Evolutionary conservation across 2,329 filamentous ascomycete species (phyloP).

Genomic region (Lecanosticta acicola): DNA sequence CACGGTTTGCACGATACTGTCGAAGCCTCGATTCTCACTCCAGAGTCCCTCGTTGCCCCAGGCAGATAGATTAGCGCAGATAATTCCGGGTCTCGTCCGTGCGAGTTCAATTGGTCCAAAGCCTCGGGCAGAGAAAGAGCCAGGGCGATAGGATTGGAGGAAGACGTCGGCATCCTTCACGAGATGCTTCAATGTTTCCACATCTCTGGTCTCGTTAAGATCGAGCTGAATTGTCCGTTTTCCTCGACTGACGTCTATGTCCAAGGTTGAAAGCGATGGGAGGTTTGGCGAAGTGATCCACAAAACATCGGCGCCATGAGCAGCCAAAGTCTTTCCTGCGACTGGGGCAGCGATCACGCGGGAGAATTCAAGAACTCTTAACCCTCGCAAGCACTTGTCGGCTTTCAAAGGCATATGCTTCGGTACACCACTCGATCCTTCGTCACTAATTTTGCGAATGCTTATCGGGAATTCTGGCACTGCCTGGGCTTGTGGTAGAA

Average conservation of each 20-base stretch:
- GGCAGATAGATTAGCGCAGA: conserved; percentile 50
- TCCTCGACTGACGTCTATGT: conserved; percentile 26
- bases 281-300: conserved; percentile 28
- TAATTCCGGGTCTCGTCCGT: conserved; percentile 40
- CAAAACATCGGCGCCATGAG: conserved; percentile 29
- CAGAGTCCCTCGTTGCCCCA: conserved; percentile 48
- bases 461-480: conserved; percentile 45
- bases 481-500: conserved; percentile 42
- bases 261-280: conserved; percentile 22
- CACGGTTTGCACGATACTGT: conserved; percentile 52
- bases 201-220: conserved; percentile 26
- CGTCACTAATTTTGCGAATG: conserved; percentile 34
- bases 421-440: conserved; percentile 15
- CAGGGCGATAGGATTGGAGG: conserved; percentile 45
- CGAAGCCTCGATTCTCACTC: conserved; percentile 47
- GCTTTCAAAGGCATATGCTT: conserved; percentile 24
- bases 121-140: conserved; percentile 43
- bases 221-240: conserved; percentile 34
- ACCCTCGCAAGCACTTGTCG: conserved; percentile 32
- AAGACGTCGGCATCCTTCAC: conserved; percentile 39
- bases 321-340: conserved; percentile 27
- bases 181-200: conserved; percentile 27
- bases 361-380: conserved; percentile 31
- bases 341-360: conserved; percentile 30
- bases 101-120: conserved; percentile 37